A percentile compares a stretch with the other conserved stretches of the same genome.
Evolutionary conservation across 2,329 filamentous ascomycete genomes (phyloP).

Genomic region (Trichophyton rubrum): DNA sequence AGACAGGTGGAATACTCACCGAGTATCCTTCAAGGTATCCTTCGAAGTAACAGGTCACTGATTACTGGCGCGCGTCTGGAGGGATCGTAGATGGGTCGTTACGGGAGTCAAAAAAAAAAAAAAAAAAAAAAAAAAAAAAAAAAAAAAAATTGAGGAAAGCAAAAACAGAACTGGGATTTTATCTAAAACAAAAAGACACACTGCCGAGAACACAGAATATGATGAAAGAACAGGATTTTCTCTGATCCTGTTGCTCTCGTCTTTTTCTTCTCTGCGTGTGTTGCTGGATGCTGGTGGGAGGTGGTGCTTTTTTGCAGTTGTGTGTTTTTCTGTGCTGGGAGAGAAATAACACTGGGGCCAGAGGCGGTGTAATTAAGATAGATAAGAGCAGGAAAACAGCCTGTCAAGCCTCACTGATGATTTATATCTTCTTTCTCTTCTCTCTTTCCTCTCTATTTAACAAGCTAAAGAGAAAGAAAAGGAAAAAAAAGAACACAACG

Average conservation of each 20-base stretch:
- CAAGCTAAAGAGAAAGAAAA: not conserved
- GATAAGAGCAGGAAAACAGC: not conserved
- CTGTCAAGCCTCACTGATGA: not conserved
- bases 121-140: constrained; percentile 3
- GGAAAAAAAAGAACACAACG: constrained; percentile 3
- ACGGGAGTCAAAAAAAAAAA: not conserved
- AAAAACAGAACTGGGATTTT: constrained; percentile 9
- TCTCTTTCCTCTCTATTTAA: constrained; percentile 1
- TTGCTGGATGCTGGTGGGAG: too few relatives aligned
- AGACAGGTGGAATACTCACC: not conserved
- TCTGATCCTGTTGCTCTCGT: not conserved
- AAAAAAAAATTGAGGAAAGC: constrained; percentile 7
- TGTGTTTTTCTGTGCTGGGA: not conserved
- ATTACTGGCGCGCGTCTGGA: not conserved
- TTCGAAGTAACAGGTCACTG: not conserved
- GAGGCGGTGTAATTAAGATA: constrained; percentile 1
- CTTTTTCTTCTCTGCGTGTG: not conserved
- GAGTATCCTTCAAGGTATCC: not conserved
- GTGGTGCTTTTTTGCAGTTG: not conserved
- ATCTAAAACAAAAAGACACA: constrained; percentile 20
- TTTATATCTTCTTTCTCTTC: not conserved
- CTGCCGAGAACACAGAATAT: constrained; percentile 6
- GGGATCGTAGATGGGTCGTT: constrained; percentile 1
- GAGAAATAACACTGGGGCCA: not conserved
- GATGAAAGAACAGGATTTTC: not conserved